Conservation (phyloP, 208 protist genomes). For the Leishmania braziliensis region DNA sequence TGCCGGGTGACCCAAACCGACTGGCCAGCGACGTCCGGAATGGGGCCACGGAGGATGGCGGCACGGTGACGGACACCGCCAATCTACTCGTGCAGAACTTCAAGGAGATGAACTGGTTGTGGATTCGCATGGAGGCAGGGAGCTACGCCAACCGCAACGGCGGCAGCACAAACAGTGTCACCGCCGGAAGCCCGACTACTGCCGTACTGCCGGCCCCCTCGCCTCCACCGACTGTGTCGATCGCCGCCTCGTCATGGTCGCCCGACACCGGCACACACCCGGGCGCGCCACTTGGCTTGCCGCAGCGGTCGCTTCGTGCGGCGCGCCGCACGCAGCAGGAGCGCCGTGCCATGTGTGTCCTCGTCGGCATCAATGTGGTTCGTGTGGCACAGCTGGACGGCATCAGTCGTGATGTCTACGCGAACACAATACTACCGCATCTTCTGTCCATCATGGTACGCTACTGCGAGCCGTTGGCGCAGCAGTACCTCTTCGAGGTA, state of each 20-base stretch:
- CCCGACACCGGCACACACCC: not conserved
- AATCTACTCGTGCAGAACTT: slow-evolving; percentile 98
- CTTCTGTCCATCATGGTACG: slow-evolving; percentile 93
- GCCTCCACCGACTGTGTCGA: not conserved
- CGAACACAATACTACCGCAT: slow-evolving; percentile 74
- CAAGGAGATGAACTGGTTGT: slow-evolving; percentile 99
- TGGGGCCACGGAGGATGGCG: slow-evolving; percentile 39
- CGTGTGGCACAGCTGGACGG: slow-evolving; percentile 96
- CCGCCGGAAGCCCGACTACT: not conserved
- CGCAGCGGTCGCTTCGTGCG: slow-evolving; percentile 40
- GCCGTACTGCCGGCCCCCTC: not conserved
- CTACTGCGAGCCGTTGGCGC: slow-evolving; percentile 96
- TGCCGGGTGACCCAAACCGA: slow-evolving; percentile 93
- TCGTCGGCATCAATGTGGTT: slow-evolving; percentile 98
- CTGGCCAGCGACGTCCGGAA: slow-evolving; percentile 6
- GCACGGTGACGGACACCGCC: slow-evolving; percentile 91
- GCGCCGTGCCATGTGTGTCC: slow-evolving; percentile 94
- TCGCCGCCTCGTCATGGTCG: not conserved
- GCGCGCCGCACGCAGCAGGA: slow-evolving; percentile 87
- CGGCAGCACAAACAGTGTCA: slow-evolving; percentile 27
- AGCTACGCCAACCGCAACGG: slow-evolving; percentile 37
- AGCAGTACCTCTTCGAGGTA: slow-evolving; percentile 99
- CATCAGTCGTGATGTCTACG: slow-evolving; percentile 93
- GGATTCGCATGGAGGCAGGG: slow-evolving; percentile 98
- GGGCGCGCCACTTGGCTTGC: slow-evolving; percentile 5